Conservation (phyloP, 1,139 yeast genomes). For the Kodamaea fungicola region DNA sequence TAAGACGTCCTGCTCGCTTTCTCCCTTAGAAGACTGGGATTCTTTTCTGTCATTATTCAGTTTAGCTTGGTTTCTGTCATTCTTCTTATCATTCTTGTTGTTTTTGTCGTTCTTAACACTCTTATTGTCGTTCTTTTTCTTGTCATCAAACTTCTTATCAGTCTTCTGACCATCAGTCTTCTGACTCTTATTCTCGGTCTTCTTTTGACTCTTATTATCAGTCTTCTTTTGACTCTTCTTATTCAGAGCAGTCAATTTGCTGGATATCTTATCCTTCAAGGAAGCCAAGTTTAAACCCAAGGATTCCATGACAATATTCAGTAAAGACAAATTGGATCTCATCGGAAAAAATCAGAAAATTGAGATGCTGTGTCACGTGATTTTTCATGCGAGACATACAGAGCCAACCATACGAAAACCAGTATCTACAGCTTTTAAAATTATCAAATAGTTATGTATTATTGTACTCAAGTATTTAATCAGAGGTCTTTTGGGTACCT, state of each 20-base stretch:
- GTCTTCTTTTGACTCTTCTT: conserved; percentile 8
- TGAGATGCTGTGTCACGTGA: conserved; percentile 1
- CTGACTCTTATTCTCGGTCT: conserved; percentile 1
- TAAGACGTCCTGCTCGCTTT: conserved; percentile 33
- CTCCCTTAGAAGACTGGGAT: background rate
- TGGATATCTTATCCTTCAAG: conserved; percentile 55
- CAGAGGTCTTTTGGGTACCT: conserved; percentile 99
- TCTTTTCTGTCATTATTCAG: conserved; percentile 1
- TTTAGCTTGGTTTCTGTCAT: conserved; percentile 4
- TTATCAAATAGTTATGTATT: conserved; percentile 4
- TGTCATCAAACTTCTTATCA: conserved; percentile 3
- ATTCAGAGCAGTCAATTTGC: conserved; percentile 29
- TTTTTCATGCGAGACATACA: background rate
- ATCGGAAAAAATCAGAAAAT: conserved; percentile 1
- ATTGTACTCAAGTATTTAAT: conserved; percentile 22
- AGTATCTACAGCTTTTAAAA: background rate
- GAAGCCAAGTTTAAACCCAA: conserved; percentile 45
- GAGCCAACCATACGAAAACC: background rate
- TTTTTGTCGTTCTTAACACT: conserved; percentile 11
- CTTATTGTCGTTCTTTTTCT: conserved; percentile 7
- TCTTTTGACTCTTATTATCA: conserved; percentile 6
- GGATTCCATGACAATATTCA: conserved; percentile 25
- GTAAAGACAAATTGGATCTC: background rate
- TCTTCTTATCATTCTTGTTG: conserved; percentile 12
- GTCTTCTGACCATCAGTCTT: conserved; percentile 7